These are phyloP conservation scores for Bacterosira constricta DNA, from an alignment of 108 stramenopile genomes.

Conservation along the genomic window DNA sequence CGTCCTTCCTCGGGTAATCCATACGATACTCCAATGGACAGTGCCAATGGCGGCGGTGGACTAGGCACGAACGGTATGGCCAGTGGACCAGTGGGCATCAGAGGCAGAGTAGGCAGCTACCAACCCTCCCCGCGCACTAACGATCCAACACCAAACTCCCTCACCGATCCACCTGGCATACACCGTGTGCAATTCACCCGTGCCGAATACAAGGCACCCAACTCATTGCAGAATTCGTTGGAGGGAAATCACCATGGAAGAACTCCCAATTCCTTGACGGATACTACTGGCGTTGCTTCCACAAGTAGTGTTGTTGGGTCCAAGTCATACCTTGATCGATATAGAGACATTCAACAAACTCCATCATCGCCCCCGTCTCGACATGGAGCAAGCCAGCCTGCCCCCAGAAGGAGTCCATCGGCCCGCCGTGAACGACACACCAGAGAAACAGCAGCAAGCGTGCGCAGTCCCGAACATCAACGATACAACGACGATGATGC, in stretches of 20 bases:
- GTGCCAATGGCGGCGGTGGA: conserved; percentile 1
- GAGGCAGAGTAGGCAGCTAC: neutral
- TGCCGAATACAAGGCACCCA: neutral
- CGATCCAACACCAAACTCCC: neutral
- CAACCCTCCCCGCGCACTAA: neutral
- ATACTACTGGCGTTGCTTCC: neutral
- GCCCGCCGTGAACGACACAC: neutral
- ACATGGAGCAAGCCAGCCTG: no score
- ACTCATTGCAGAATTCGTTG: neutral
- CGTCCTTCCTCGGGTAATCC: neutral
- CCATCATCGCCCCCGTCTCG: no score
- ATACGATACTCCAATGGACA: neutral
- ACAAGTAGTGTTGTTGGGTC: neutral
- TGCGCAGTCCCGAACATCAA: neutral
- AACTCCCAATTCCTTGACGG: neutral
- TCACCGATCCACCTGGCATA: neutral
- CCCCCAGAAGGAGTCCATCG: neutral
- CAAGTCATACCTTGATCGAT: neutral
- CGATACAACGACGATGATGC: neutral
- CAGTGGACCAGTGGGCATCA: neutral
- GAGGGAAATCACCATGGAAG: neutral
- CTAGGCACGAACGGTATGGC: no score
- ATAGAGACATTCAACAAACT: neutral
- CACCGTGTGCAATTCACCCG: neutral
- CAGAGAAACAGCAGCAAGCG: neutral